Percentiles rank a stretch among this genome's conserved stretches.
phyloP scores from a whole-genome alignment of 805 yeast species.

The Sugiyamaella chiloensis region DNA sequence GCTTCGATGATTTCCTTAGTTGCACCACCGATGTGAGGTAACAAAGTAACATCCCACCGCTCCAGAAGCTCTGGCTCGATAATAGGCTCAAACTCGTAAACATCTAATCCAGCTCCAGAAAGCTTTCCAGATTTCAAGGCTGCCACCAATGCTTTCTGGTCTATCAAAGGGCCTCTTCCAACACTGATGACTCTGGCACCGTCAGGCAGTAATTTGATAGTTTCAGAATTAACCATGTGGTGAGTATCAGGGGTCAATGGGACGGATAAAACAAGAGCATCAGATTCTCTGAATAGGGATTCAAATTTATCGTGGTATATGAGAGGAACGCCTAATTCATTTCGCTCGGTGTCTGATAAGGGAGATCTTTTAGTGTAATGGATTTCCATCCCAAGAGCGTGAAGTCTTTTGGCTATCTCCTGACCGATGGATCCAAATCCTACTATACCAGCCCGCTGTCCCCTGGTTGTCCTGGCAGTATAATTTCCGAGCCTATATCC shows the following conservation, averaged over 20 bases:
- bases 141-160: slow-evolving; percentile 60
- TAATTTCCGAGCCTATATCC: slow-evolving; percentile 42
- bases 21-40: slow-evolving; percentile 73
- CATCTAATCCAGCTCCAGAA: slow-evolving; percentile 69
- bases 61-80: slow-evolving; percentile 48
- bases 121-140: slow-evolving; percentile 61
- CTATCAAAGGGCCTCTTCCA: slow-evolving; percentile 69
- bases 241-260: slow-evolving; percentile 62
- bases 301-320: slow-evolving; percentile 46
- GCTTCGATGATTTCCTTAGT: too few relatives aligned
- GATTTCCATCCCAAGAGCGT: slow-evolving; percentile 60
- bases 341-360: slow-evolving; percentile 35
- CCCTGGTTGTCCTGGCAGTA: slow-evolving; percentile 50
- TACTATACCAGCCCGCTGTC: slow-evolving; percentile 58
- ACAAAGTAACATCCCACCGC: slow-evolving; percentile 59
- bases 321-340: slow-evolving; percentile 43
- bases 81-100: slow-evolving; percentile 60
- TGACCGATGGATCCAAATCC: slow-evolving; percentile 79
- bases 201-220: too few relatives aligned
- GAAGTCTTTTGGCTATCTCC: slow-evolving; percentile 54
- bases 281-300: slow-evolving; percentile 40
- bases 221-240: slow-evolving; percentile 50
- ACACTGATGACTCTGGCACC: slow-evolving; percentile 68
- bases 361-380: slow-evolving; percentile 57
- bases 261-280: slow-evolving; percentile 61